These are phyloP conservation scores for Noccaea bulbosa DNA, from an alignment of 345 rosid genomes.

Conservation along the genomic window DNA sequence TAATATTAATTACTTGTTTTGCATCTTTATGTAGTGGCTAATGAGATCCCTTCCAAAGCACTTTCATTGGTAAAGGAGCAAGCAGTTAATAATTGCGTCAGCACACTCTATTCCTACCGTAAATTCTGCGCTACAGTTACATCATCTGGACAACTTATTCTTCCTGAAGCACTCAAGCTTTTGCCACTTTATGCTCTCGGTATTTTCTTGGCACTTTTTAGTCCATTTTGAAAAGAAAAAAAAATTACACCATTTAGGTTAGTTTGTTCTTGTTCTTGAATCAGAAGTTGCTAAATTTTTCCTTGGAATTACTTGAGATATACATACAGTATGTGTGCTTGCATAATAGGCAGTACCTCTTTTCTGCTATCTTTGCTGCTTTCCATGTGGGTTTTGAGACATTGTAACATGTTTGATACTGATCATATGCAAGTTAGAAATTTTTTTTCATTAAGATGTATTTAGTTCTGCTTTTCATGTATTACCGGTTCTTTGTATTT, in stretches of 20 bases:
- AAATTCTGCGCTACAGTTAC: conserved; percentile 96
- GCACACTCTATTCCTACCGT: conserved; percentile 79
- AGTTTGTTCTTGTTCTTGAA: conserved; percentile 21
- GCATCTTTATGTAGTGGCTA: conserved; percentile 58
- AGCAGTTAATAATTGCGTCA: conserved; percentile 72
- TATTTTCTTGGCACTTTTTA: conserved; percentile 43
- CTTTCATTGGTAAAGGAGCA: conserved; percentile 69
- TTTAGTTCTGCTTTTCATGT: not conserved
- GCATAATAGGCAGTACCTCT: not conserved
- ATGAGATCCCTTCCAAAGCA: conserved; percentile 71
- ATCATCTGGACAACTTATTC: conserved; percentile 93
- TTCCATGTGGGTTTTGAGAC: conserved; percentile 7
- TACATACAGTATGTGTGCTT: conserved; percentile 6
- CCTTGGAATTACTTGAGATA: not conserved
- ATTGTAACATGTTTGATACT: conserved; percentile 13
- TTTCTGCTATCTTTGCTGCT: conserved; percentile 3
- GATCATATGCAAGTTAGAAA: conserved; percentile 25
- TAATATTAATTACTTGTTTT: conserved; percentile 25
- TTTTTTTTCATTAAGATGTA: conserved; percentile 2
- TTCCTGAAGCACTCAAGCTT: conserved; percentile 97
- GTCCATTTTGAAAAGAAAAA: not conserved
- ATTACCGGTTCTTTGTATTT: conserved; percentile 13
- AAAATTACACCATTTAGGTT: not conserved
- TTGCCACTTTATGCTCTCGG: conserved; percentile 92
- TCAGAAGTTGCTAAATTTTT: conserved; percentile 11